Evolutionary conservation across 805 yeast species (phyloP), one percentile per base, ranked within the genome.

Genomic region (Wickerhamiella kazuoi): DNA sequence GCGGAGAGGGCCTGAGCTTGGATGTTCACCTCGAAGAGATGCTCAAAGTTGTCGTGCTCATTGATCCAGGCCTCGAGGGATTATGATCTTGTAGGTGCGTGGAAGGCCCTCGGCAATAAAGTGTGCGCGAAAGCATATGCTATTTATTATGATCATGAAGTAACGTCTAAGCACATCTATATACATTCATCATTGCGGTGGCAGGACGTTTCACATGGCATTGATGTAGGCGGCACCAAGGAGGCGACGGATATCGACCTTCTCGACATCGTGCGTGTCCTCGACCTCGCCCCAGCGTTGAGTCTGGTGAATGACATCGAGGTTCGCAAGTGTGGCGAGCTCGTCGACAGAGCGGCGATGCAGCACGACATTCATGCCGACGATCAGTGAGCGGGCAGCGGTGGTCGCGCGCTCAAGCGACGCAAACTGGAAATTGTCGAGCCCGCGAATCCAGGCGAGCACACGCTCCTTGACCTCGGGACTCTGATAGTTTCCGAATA

Each of bases 231-330:
- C 31, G 47, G 83, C 71, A 28, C 87, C 75, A 35, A 90, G 68
- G 51, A 76, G 74, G 58, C 96, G 74, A 51, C 82, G 67, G 50
- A 93, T 68, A 50, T 90, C 96, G 30, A 76, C 93, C 57, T 79
- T 77, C 51, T 82, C 93, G n/a, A 90, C 96, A 56, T 90, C 98
- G 55, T 90, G 98, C 2, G 97, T 83, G 53, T 90, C 98, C 61
- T 90, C 97, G 19, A 87, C 97, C 59, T 87, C 96, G 24, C 98
- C 98, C 98, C 98, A 90, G 52, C 76, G 70, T 18, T 73, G 74
- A 28, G 93, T 80, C 60, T 90, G 99, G 59, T 71, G 72, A 26
- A 77, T 74, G 13, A 76, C 76, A 54, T 90, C 99, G 50, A 90
- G 64, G 41, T 79, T 76, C 8, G 84, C 84, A 42, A 79, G 70